Conservation (phyloP, 495 filamentous ascomycete genomes). For the Penicillium roqueforti region DNA sequence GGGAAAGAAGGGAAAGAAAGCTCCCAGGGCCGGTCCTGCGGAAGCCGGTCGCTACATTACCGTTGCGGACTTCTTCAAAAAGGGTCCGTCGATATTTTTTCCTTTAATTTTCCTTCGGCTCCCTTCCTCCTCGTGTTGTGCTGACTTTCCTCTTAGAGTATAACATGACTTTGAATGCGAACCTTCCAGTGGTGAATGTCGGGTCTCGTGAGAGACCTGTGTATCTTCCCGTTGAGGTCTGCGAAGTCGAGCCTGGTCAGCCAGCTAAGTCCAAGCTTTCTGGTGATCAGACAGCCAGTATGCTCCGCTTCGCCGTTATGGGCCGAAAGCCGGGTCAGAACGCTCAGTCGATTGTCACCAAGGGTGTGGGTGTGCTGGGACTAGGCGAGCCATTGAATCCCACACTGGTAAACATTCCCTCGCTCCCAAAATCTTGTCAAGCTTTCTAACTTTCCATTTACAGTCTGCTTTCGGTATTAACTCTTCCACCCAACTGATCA, state of each 20-base stretch:
- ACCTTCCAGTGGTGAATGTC: constrained; percentile 65
- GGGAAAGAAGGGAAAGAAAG: constrained; percentile 35
- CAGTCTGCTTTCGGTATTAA: constrained; percentile 53
- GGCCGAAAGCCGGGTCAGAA: constrained; percentile 58
- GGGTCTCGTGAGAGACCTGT: constrained; percentile 54
- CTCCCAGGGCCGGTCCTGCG: constrained; percentile 30
- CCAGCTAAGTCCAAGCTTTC: constrained; percentile 51
- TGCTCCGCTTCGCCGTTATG: constrained; percentile 65
- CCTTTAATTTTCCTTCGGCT: background rate
- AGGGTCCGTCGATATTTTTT: constrained; percentile 31
- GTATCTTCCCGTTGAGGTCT: constrained; percentile 66
- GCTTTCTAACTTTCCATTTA: background rate
- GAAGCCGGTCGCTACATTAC: constrained; percentile 41
- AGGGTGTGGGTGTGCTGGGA: constrained; percentile 49
- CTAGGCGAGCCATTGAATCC: constrained; percentile 29
- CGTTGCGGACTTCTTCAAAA: constrained; percentile 50
- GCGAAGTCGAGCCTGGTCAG: constrained; percentile 64
- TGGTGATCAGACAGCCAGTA: constrained; percentile 53
- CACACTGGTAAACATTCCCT: constrained; percentile 24
- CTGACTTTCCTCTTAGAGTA: constrained; percentile 32
- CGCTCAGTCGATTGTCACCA: constrained; percentile 56
- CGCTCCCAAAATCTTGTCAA: background rate
- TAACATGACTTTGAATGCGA: constrained; percentile 35
- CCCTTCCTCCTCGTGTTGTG: constrained; percentile 1
- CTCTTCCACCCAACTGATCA: constrained; percentile 52